phyloP scores from a whole-genome alignment of 495 filamentous ascomycete genomes.

The Sordaria brevicollis region DNA sequence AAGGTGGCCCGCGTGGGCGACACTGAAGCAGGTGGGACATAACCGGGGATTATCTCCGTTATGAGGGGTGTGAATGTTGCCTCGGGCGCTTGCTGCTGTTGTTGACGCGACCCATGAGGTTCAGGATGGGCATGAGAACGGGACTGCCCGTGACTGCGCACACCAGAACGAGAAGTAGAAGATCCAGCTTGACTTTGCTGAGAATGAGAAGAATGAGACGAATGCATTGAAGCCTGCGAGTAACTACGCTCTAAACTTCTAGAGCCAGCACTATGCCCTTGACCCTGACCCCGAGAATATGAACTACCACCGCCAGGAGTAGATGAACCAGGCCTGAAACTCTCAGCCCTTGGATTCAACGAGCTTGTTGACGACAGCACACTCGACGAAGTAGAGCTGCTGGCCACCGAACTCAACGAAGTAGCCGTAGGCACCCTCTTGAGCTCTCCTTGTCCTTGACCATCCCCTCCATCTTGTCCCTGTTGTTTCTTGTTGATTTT shows the following conservation, averaged over 20 bases:
- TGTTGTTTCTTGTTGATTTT: too few relatives aligned
- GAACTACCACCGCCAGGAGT: background rate
- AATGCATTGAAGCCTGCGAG: background rate
- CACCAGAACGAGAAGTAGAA: background rate
- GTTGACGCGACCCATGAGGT: background rate
- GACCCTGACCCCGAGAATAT: too few relatives aligned
- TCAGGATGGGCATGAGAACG: background rate
- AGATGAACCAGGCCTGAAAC: too few relatives aligned
- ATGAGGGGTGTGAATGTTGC: background rate
- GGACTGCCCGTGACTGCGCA: background rate
- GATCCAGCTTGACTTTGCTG: background rate
- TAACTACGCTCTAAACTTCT: background rate
- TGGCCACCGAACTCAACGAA: background rate
- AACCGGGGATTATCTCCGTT: background rate
- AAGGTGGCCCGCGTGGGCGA: background rate
- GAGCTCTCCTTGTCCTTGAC: background rate
- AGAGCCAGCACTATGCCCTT: background rate
- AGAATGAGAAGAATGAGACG: background rate
- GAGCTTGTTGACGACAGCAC: background rate
- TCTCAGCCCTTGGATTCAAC: background rate
- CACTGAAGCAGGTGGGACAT: background rate
- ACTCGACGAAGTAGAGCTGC: background rate
- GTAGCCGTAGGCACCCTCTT: background rate
- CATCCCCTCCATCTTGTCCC: too few relatives aligned
- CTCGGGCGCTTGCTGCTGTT: background rate